Conservation (phyloP, 768 basidiomycete species). For the Tricholoma bakamatsutake region DNA sequence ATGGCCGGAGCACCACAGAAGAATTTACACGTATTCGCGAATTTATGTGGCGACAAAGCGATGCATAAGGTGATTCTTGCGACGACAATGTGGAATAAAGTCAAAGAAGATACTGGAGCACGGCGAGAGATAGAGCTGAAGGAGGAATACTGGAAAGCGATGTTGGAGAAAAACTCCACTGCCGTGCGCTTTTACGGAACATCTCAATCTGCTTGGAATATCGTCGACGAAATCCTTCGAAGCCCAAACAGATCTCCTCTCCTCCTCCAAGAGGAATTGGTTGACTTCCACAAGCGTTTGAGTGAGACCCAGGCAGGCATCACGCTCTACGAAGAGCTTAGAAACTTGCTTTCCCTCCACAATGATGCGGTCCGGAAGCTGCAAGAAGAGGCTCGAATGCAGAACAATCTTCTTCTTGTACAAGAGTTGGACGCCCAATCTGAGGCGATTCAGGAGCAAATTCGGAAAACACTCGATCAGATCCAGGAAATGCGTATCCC, state of each 20-base stretch:
- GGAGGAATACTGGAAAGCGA: slow-evolving; percentile 5
- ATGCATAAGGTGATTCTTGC: slow-evolving; percentile 37
- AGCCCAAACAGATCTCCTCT: not conserved
- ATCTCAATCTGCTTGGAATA: slow-evolving; percentile 3
- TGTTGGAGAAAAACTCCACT: slow-evolving; percentile 2
- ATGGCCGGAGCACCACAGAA: slow-evolving; percentile 34
- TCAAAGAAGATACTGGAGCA: slow-evolving; percentile 9
- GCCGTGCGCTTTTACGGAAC: slow-evolving; percentile 1
- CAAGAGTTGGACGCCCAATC: not conserved
- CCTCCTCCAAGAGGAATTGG: slow-evolving; percentile 12
- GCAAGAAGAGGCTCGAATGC: not conserved
- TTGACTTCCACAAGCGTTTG: slow-evolving; percentile 11
- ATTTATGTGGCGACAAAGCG: slow-evolving; percentile 35
- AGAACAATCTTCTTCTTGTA: not conserved
- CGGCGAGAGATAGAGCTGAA: slow-evolving; percentile 3
- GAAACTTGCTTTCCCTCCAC: not conserved
- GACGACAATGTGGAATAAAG: slow-evolving; percentile 40
- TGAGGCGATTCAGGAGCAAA: not conserved
- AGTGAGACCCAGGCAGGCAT: slow-evolving; percentile 13
- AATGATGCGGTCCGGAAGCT: not conserved
- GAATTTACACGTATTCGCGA: slow-evolving; percentile 38
- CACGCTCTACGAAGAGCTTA: not conserved
- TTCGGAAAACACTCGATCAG: not conserved
- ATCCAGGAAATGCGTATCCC: slow-evolving; percentile 3
- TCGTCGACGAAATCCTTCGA: slow-evolving; percentile 3